These are phyloP conservation scores for Sarocladiaceae sp. DNA, from an alignment of 2,329 filamentous ascomycete genomes.

Conservation along the genomic window DNA sequence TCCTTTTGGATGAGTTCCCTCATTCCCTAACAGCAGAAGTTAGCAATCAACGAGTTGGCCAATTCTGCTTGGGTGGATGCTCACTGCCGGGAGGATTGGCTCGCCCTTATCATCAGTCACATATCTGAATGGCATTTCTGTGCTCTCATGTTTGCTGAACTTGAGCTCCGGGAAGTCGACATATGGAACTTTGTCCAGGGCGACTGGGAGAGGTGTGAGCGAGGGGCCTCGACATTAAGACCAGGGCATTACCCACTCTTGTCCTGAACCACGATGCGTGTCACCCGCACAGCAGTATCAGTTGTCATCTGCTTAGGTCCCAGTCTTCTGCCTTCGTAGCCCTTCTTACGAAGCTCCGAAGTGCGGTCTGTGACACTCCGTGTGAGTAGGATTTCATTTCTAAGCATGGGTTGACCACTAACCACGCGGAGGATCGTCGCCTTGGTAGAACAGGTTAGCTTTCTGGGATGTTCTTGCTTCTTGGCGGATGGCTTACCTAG, in stretches of 20 bases:
- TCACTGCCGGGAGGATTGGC: conserved; percentile 87
- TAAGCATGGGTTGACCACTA: conserved; percentile 25
- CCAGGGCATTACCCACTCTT: conserved; percentile 56
- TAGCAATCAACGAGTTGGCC: background rate
- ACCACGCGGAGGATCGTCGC: conserved; percentile 93
- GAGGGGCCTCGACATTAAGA: conserved; percentile 10
- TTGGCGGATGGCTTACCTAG: conserved; percentile 59
- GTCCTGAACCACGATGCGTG: conserved; percentile 80
- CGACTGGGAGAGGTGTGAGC: conserved; percentile 44
- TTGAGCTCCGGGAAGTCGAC: conserved; percentile 85
- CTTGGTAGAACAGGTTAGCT: conserved; percentile 38
- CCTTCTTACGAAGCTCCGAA: conserved; percentile 91
- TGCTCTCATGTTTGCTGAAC: conserved; percentile 88
- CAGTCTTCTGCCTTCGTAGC: conserved; percentile 80
- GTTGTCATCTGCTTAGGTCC: conserved; percentile 98
- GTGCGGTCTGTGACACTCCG: conserved; percentile 78
- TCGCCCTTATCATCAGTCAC: conserved; percentile 70
- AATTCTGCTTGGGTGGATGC: conserved; percentile 16
- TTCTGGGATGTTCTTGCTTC: background rate
- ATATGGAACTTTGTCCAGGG: conserved; percentile 75
- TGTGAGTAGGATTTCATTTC: conserved; percentile 13
- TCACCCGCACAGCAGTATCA: conserved; percentile 92
- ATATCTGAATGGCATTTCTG: conserved; percentile 97
- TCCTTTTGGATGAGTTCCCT: conserved; percentile 89
- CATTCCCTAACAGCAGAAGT: conserved; percentile 66